Base-by-base conservation (phyloP, 129 eudicot species). In the Lactuca saligna region DNA sequence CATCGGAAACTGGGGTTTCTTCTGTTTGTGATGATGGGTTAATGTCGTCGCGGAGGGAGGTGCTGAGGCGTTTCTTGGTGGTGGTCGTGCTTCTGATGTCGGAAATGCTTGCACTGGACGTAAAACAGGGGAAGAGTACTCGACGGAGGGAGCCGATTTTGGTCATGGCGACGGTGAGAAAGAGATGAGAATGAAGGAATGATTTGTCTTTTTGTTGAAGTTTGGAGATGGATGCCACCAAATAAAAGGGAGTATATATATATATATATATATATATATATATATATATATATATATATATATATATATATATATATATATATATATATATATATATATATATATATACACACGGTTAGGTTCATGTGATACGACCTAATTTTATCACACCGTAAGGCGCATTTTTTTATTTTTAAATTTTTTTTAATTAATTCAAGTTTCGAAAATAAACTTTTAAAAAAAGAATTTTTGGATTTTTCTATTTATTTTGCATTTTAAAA, bases 61-160 rank as follows among this genome's bases (percentile, higher is more conserved):
- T 81, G 88, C 96, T 88, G 68, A 89, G 87, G 74, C 96, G 98
- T 75, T 92, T 86, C 85, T 86, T 88, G 85, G 85, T 69, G 81
- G 86, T 33, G 37, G 69, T 33, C 68, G 79, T 57, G 31, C 66
- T 50, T 64, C n/a, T 76, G 66, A 16, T 74, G 88, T 16, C 66
- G 82, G 35, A 41, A 76, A 60, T 17, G 83, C 89, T 17, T 73
- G 83, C 6, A 54, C 82, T 54, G 37, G 88, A 58, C 68, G 88
- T 74, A 87, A 83, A 73, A 67, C 95, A 93, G 7, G 93, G 88
- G 73, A 86, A 86, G 80, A 89, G 65, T 38, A 84, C 74, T 37
- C 96, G 84, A 33, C 98, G 98, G 83, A 92, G 85, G 66, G 90
- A 54, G 75, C 80, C 76, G 63, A 86, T 70, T 65, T 88, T 92